A percentile compares a stretch with the other conserved stretches of the same genome.
These are phyloP conservation scores for Aspergillus sp. DNA, from an alignment of 2,329 filamentous ascomycete genomes.

Conservation along the genomic window DNA sequence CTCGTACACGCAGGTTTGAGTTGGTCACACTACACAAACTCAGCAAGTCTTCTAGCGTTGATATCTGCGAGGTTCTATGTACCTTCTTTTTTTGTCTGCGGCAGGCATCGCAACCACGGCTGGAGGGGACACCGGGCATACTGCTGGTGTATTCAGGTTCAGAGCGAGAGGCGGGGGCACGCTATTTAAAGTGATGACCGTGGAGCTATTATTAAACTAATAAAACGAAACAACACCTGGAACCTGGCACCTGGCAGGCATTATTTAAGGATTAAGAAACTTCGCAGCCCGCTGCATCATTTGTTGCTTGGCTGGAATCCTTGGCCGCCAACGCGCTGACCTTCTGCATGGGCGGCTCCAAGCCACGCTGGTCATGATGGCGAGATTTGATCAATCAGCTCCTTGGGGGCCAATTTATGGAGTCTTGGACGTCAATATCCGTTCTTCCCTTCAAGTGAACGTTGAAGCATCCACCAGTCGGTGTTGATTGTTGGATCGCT, in stretches of 20 bases:
- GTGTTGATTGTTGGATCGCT: too few relatives aligned
- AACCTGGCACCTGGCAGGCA: not conserved
- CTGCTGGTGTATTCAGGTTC: not conserved
- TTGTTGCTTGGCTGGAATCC: not conserved
- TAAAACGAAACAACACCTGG: not conserved
- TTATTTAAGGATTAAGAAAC: not conserved
- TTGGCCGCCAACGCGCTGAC: not conserved
- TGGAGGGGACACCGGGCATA: constrained; percentile 26
- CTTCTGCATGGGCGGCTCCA: not conserved
- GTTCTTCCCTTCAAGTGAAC: too few relatives aligned
- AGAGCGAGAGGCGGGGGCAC: not conserved
- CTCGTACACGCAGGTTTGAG: constrained; percentile 23
- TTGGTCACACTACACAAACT: constrained; percentile 24
- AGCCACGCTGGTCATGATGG: not conserved
- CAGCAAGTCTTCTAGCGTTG: not conserved
- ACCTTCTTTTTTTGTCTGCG: constrained; percentile 26
- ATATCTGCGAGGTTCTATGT: not conserved
- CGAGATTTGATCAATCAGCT: not conserved
- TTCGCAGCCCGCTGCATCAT: constrained; percentile 5
- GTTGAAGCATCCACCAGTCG: too few relatives aligned
- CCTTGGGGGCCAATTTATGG: not conserved
- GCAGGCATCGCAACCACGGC: constrained; percentile 25
- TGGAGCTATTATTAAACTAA: not conserved
- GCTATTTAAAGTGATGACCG: not conserved
- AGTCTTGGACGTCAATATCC: not conserved